phyloP scores from a whole-genome alignment of 2,329 filamentous ascomycete species.

The Bimuria novae-zelandiae region DNA sequence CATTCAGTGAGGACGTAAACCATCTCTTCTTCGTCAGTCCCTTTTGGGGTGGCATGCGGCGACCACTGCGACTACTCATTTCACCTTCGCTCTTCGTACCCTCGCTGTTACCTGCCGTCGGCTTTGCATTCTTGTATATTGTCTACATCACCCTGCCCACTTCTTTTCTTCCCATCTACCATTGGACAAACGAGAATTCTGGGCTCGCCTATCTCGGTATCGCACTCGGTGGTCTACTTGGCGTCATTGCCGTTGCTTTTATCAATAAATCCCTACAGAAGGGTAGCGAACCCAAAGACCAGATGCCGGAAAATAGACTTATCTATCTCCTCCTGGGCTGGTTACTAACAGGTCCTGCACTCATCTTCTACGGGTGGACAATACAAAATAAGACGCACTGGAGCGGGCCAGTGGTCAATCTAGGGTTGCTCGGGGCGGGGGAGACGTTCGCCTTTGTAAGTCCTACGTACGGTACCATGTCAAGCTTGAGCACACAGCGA shows the following conservation, averaged over 20 bases:
- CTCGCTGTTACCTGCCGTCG: conserved; percentile 24
- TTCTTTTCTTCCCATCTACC: conserved; percentile 20
- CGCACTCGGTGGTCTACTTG: conserved; percentile 60
- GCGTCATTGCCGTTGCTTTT: conserved; percentile 25
- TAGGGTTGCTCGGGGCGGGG: conserved; percentile 48
- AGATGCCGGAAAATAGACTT: conserved; percentile 20
- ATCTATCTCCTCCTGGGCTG: conserved; percentile 12
- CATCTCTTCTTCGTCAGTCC: not conserved
- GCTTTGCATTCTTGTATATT: conserved; percentile 40
- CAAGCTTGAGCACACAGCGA: too few relatives aligned
- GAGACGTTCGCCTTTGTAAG: conserved; percentile 15
- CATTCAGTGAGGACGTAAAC: conserved; percentile 18
- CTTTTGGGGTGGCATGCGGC: conserved; percentile 45
- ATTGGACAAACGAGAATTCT: conserved; percentile 6
- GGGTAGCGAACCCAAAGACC: conserved; percentile 14
- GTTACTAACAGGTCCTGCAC: conserved; percentile 34
- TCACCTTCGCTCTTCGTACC: conserved; percentile 56
- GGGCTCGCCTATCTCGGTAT: conserved; percentile 11
- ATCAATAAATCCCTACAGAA: conserved; percentile 31
- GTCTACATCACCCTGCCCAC: conserved; percentile 24
- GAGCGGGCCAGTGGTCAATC: conserved; percentile 52
- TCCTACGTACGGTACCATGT: not conserved
- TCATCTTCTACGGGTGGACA: conserved; percentile 18
- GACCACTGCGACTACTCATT: conserved; percentile 60
- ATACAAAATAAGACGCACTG: conserved; percentile 10